Evolutionary conservation across 306 rosid genomes (phyloP).

Genomic region (Macrotyloma uniflorum): DNA sequence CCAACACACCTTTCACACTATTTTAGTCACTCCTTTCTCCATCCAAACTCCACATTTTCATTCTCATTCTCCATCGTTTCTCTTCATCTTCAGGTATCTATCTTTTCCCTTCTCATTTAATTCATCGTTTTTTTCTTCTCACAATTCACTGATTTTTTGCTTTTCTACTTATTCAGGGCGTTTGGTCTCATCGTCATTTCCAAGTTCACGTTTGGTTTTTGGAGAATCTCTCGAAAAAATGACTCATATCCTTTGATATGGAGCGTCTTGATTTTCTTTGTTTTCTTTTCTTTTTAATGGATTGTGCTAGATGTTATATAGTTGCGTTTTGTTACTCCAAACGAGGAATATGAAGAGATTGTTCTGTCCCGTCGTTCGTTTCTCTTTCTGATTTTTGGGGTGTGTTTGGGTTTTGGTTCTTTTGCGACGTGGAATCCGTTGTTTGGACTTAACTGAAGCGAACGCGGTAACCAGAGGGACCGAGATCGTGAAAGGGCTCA

Average conservation of each 20-base stretch:
- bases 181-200: background rate
- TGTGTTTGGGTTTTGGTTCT: background rate
- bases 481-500: conserved; percentile 80
- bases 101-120: background rate
- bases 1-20: background rate
- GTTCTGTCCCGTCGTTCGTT: no score
- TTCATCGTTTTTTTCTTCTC: background rate
- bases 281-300: background rate
- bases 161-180: background rate
- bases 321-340: background rate
- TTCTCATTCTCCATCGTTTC: background rate
- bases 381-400: no score
- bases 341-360: background rate
- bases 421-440: background rate
- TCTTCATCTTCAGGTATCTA: background rate
- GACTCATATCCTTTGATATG: conserved; percentile 69
- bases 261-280: background rate
- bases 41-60: background rate
- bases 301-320: background rate
- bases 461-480: conserved; percentile 79
- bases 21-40: no score
- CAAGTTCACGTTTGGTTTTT: conserved; percentile 37
- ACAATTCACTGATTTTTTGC: background rate
- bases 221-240: conserved; percentile 32
- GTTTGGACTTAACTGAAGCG: conserved; percentile 67